Evolutionary conservation across 139 green algal genomes (phyloP).

Genomic region (Chlorella sp.): DNA sequence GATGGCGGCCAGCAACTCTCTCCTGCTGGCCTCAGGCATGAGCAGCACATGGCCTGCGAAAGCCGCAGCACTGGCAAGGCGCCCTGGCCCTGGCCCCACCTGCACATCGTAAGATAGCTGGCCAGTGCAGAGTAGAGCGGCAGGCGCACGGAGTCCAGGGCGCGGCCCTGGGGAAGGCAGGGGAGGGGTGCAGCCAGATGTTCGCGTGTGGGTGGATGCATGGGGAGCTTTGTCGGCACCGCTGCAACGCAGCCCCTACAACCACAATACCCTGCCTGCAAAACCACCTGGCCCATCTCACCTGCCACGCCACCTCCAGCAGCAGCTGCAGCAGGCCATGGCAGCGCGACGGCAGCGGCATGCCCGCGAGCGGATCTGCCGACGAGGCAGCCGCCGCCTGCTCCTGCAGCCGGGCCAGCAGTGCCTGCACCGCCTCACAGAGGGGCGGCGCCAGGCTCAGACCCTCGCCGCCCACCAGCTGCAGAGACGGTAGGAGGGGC

Average conservation of each 20-base stretch:
- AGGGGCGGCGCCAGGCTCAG: slow-evolving; percentile 38
- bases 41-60: too few species aligned
- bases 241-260: too few species aligned
- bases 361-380: slow-evolving; percentile 9
- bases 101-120: slow-evolving; percentile 71
- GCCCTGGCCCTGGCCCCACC: background rate
- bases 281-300: too few species aligned
- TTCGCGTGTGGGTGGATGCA: too few species aligned
- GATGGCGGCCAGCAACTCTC: too few species aligned
- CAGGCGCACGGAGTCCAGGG: slow-evolving; percentile 53
- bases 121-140: slow-evolving; percentile 68
- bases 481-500: background rate
- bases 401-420: slow-evolving; percentile 49
- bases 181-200: too few species aligned
- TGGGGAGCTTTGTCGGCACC: too few species aligned
- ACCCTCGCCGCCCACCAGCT: background rate
- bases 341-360: slow-evolving; percentile 53
- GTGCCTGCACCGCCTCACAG: slow-evolving; percentile 45
- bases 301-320: slow-evolving; percentile 50
- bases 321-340: slow-evolving; percentile 61
- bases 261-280: too few species aligned
- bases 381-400: background rate
- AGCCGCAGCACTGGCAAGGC: too few species aligned
- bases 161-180: background rate
- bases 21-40: too few species aligned